Base-by-base conservation (phyloP, 129 eudicot species). In the Artemisia tridentata region DNA sequence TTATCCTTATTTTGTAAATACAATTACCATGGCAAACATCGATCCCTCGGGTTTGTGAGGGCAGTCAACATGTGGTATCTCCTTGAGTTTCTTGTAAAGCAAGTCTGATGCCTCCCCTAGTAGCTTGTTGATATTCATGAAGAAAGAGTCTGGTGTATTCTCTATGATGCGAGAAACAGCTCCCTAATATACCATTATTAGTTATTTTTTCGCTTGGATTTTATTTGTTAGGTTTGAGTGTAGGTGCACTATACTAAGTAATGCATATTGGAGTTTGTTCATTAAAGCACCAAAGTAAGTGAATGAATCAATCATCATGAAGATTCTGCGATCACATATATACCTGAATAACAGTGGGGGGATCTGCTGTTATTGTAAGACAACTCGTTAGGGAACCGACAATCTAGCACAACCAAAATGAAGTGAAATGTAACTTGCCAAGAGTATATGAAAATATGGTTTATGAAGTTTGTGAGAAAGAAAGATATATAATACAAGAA, bases 11-110 rank as follows among this genome's bases (percentile, higher is more conserved):
- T 49, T 49, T 12, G 16, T 49, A 49, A 49, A 49, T 11, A 49
- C 16, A 12, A 49, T 49, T 47, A 47, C 85, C 81, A 76, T 76
- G 10, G 69, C 61, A 53, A 76, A 76, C 85, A 81, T 81, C n/a
- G 81, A 47, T 72, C 85, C 85, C 51, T 81, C 79, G 51, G 82
- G 81, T 72, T 81, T 77, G 52, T 75, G 67, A 2, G 81, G 71
- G 67, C 82, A 81, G 27, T 69, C 43, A 45, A 81, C 7, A 72
- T 67, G 66, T 71, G 81, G 81, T 43, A 81, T 81, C 67, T 81
- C 85, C 75, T 72, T 63, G 15, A 81, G 81, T 16, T 2, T 53
- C 11, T 63, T 57, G 45, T 65, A 65, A 43, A 65, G 67, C 10
- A 76, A 13, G 51, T 72, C 68, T 4, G 72, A 81, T 57, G 65